Evolutionary conservation across 345 rosid genomes (phyloP).

Genomic region (Salix arbutifolia): DNA sequence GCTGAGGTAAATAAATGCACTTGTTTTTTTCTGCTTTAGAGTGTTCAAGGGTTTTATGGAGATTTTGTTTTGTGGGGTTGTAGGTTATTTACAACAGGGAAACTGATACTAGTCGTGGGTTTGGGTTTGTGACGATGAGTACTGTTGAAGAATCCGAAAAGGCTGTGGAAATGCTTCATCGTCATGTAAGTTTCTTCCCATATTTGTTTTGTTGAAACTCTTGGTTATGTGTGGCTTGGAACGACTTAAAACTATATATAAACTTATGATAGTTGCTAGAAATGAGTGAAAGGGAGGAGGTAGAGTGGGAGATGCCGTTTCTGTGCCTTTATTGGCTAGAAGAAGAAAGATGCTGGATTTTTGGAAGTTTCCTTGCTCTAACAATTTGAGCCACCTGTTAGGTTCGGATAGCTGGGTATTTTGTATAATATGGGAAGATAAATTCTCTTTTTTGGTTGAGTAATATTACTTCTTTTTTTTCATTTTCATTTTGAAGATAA

Average conservation of each 20-base stretch:
- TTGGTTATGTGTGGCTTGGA: background rate
- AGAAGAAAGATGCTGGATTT: conserved; percentile 3
- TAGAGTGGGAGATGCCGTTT: background rate
- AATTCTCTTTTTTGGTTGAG: background rate
- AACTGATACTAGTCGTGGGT: conserved; percentile 85
- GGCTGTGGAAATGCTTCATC: conserved; percentile 62
- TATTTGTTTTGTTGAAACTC: background rate
- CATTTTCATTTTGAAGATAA: no score
- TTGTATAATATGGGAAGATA: background rate
- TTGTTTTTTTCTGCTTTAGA: background rate
- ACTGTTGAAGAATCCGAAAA: conserved; percentile 80
- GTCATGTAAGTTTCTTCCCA: conserved; percentile 53
- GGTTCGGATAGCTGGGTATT: background rate
- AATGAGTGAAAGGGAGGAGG: background rate
- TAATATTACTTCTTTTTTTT: background rate
- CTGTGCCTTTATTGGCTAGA: background rate
- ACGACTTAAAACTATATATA: background rate
- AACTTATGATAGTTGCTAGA: background rate
- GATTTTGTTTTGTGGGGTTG: conserved; percentile 12
- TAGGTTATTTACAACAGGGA: conserved; percentile 84
- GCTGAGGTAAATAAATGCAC: conserved; percentile 56
- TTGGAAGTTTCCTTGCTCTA: background rate
- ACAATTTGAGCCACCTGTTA: background rate
- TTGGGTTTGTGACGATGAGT: conserved; percentile 92
- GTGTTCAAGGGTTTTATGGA: background rate